These are phyloP conservation scores for Aspergillus campestris DNA, from an alignment of 495 filamentous ascomycete genomes.

Conservation along the genomic window DNA sequence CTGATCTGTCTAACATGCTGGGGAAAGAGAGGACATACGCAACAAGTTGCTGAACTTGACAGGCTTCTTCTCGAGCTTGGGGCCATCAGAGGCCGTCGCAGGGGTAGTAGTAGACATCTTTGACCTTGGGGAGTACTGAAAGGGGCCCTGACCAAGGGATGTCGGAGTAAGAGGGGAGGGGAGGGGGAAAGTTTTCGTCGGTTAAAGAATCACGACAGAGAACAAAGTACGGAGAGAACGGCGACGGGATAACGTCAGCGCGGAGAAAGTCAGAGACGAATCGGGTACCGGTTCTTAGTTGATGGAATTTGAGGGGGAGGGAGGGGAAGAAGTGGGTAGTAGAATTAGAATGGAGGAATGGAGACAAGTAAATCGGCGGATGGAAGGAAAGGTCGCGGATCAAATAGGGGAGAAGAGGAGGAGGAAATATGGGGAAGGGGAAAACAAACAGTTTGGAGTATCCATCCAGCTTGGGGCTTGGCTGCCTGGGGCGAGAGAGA, in stretches of 20 bases:
- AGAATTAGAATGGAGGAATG: background rate
- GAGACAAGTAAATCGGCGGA: background rate
- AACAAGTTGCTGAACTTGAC: conserved; percentile 99
- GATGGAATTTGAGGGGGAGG: too few relatives aligned
- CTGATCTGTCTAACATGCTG: background rate
- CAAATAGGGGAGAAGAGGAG: too few relatives aligned
- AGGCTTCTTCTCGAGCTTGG: conserved; percentile 90
- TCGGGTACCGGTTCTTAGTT: too few relatives aligned
- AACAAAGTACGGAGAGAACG: conserved; percentile 1
- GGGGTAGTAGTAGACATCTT: conserved; percentile 45
- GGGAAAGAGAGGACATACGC: conserved; percentile 38
- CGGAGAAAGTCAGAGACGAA: conserved; percentile 3
- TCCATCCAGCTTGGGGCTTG: too few relatives aligned
- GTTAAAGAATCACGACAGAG: conserved; percentile 28
- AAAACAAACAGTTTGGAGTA: too few relatives aligned
- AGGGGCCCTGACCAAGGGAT: conserved; percentile 90
- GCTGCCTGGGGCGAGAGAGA: too few relatives aligned
- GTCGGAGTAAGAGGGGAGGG: conserved; percentile 33
- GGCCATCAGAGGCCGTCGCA: conserved; percentile 36
- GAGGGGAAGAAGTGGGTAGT: background rate
- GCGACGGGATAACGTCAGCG: background rate
- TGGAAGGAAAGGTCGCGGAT: too few relatives aligned
- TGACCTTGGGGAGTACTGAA: conserved; percentile 40
- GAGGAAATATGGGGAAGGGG: too few relatives aligned
- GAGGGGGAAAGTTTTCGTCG: conserved; percentile 54